Conservation (phyloP, 1,139 yeast genomes). For the Geotrichum reessii region DNA sequence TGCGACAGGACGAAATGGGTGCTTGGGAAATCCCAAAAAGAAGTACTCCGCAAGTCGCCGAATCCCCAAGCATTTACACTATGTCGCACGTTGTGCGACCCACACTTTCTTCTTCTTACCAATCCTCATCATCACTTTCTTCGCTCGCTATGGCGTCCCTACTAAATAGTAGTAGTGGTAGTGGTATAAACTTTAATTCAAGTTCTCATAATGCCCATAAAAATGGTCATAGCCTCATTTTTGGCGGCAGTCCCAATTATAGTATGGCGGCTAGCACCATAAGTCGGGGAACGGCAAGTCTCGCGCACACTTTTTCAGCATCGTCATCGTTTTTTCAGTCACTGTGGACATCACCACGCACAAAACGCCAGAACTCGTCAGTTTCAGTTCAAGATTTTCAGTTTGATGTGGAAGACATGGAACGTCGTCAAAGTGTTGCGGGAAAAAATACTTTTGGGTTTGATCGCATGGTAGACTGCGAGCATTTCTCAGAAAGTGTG, state of each 20-base stretch:
- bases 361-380: background rate
- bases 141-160: background rate
- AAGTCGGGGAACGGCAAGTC: background rate
- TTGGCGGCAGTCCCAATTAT: background rate
- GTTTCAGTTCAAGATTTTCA: background rate
- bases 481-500: background rate
- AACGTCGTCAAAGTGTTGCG: background rate
- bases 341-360: background rate
- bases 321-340: background rate
- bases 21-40: conserved; percentile 30
- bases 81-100: conserved; percentile 30
- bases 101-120: conserved; percentile 22
- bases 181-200: background rate
- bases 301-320: background rate
- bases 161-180: background rate
- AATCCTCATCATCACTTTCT: background rate
- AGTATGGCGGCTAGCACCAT: background rate
- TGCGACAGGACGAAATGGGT: background rate
- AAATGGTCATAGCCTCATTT: too few species aligned
- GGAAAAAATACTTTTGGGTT: background rate
- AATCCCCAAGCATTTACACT: conserved; percentile 21
- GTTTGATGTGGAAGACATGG: background rate
- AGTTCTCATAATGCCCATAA: background rate
- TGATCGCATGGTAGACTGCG: background rate
- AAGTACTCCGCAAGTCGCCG: conserved; percentile 21